Evolutionary conservation across 306 rosid genomes (phyloP).

Genomic region (Quercus berberidifolia): DNA sequence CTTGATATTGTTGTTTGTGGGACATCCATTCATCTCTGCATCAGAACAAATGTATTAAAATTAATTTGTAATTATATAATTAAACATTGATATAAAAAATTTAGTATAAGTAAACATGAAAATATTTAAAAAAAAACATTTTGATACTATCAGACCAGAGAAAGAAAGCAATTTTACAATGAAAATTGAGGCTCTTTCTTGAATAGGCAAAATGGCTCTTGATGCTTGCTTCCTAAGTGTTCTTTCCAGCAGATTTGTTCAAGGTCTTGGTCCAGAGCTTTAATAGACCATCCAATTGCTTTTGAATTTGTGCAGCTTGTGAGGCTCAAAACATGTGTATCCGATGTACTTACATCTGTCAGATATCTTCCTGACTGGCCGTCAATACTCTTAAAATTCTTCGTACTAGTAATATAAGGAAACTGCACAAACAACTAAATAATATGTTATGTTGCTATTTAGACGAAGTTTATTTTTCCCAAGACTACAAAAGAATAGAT

Average conservation of each 20-base stretch:
- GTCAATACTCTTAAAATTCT: conserved; percentile 11
- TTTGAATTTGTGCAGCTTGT: conserved; percentile 52
- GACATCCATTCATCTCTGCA: conserved; percentile 45
- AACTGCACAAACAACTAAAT: conserved; percentile 52
- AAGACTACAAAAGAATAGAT: not conserved
- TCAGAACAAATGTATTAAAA: conserved; percentile 3
- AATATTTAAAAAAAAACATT: not conserved
- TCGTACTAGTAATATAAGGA: conserved; percentile 39
- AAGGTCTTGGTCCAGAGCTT: conserved; percentile 40
- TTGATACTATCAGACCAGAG: conserved; percentile 10
- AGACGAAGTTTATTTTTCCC: not conserved
- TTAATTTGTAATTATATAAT: not conserved
- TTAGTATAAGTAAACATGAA: conserved; percentile 2
- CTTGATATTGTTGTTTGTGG: conserved; percentile 42
- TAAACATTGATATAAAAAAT: not conserved
- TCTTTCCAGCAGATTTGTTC: conserved; percentile 77
- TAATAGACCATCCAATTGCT: conserved; percentile 70
- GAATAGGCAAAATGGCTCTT: conserved; percentile 56
- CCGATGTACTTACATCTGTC: conserved; percentile 27
- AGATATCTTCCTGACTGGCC: conserved; percentile 30
- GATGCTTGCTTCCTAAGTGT: conserved; percentile 26
- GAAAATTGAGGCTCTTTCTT: conserved; percentile 51
- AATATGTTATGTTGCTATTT: not conserved
- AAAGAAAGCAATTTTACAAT: conserved; percentile 45
- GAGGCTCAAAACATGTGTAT: conserved; percentile 44